phyloP scores from a whole-genome alignment of 2,329 filamentous ascomycete genomes.

The Grosmannia penicillata region DNA sequence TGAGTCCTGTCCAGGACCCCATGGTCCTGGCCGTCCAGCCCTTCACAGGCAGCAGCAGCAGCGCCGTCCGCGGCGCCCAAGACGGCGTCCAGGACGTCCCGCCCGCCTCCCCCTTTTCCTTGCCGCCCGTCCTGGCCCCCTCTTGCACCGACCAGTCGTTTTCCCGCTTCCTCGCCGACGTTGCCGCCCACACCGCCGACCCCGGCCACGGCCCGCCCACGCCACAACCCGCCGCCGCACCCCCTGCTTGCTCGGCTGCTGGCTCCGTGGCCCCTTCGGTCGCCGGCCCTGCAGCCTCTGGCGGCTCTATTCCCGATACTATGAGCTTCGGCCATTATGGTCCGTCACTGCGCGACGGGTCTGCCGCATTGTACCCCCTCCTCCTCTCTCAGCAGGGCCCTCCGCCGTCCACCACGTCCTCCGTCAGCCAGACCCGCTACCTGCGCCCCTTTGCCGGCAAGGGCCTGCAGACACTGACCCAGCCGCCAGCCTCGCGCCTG shows the following conservation, averaged over 20 bases:
- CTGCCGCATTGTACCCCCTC: constrained; percentile 18
- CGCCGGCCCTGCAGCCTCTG: constrained; percentile 6
- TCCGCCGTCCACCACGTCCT: constrained; percentile 29
- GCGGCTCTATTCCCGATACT: constrained; percentile 39
- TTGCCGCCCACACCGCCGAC: too few species aligned
- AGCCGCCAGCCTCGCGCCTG: constrained; percentile 16
- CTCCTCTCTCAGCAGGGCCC: constrained; percentile 27
- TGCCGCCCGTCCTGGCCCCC: constrained; percentile 14
- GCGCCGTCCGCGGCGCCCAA: too few species aligned
- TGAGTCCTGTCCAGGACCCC: constrained; percentile 36
- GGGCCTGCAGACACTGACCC: constrained; percentile 37
- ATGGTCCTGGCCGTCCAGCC: constrained; percentile 10
- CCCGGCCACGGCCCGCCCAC: too few species aligned
- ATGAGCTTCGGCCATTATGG: constrained; percentile 32
- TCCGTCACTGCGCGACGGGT: constrained; percentile 22
- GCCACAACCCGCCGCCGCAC: too few species aligned
- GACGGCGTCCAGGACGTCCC: too few species aligned
- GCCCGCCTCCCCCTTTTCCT: too few species aligned
- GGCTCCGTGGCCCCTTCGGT: background rate
- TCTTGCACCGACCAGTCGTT: too few species aligned
- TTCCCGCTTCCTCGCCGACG: background rate
- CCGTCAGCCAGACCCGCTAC: constrained; percentile 34
- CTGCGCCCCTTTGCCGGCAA: constrained; percentile 39
- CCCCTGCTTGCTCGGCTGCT: background rate
- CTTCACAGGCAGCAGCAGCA: background rate